Evolutionary conservation across 345 rosid genomes (phyloP).

Genomic region (Populus deltoides): DNA sequence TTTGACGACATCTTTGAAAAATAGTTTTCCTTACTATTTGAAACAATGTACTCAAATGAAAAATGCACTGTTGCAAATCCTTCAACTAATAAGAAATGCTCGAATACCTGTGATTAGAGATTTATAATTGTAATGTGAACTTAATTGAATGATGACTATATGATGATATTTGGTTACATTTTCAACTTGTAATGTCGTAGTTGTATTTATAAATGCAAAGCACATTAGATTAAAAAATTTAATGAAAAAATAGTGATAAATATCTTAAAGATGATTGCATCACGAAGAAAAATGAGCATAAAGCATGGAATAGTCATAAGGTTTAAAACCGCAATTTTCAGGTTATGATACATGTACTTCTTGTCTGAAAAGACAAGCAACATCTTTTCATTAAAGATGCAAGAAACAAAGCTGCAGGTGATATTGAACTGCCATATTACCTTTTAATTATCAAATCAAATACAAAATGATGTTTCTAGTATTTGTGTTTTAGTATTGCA

Average conservation of each 20-base stretch:
- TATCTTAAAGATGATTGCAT: background rate
- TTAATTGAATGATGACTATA: background rate
- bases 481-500: background rate
- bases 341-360: background rate
- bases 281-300: background rate
- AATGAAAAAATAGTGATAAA: background rate
- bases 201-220: background rate
- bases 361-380: background rate
- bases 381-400: background rate
- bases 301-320: background rate
- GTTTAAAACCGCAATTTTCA: background rate
- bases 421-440: background rate
- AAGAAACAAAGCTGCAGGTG: background rate
- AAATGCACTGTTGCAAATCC: background rate
- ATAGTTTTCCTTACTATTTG: background rate
- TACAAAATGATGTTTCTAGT: background rate
- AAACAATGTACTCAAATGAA: background rate
- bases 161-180: background rate
- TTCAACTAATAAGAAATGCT: background rate
- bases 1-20: background rate
- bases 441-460: background rate
- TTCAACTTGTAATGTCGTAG: background rate
- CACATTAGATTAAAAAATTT: background rate
- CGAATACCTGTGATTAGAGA: background rate
- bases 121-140: background rate